phyloP scores from a whole-genome alignment of 371 early-diverging fungal species.

The Mucor saturninus region DNA sequence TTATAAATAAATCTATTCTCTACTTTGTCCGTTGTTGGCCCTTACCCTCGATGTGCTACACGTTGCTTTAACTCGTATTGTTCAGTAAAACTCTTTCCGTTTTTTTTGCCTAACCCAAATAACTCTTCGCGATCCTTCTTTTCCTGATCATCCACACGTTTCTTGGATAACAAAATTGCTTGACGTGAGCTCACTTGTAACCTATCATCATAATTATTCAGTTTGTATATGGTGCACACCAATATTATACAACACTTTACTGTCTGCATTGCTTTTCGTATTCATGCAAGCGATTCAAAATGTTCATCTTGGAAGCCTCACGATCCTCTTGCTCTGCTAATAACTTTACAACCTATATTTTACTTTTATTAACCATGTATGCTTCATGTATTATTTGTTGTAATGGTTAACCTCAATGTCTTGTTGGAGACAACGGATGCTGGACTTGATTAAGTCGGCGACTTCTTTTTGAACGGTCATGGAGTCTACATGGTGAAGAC shows the following conservation, averaged over 20 bases:
- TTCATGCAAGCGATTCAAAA: constrained; percentile 55
- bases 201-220: constrained; percentile 6
- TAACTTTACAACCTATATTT: constrained; percentile 49
- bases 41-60: constrained; percentile 40
- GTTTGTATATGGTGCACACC: constrained; percentile 21
- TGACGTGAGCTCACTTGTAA: constrained; percentile 58
- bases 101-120: constrained; percentile 44
- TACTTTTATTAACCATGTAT: neutral
- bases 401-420: constrained; percentile 34
- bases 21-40: neutral
- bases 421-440: constrained; percentile 33
- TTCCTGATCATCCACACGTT: constrained; percentile 58
- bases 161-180: constrained; percentile 62
- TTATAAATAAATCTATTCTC: neutral
- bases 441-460: constrained; percentile 27
- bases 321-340: constrained; percentile 69
- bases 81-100: constrained; percentile 41
- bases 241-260: constrained; percentile 36
- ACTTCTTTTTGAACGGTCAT: constrained; percentile 39
- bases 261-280: constrained; percentile 64
- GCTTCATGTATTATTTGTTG: neutral
- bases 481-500: constrained; percentile 37
- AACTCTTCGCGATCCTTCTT: constrained; percentile 62
- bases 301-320: constrained; percentile 46
- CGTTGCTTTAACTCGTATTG: constrained; percentile 49